phyloP scores from a whole-genome alignment of 1,284 basidiomycete species.

The Sparassis latifolia region DNA sequence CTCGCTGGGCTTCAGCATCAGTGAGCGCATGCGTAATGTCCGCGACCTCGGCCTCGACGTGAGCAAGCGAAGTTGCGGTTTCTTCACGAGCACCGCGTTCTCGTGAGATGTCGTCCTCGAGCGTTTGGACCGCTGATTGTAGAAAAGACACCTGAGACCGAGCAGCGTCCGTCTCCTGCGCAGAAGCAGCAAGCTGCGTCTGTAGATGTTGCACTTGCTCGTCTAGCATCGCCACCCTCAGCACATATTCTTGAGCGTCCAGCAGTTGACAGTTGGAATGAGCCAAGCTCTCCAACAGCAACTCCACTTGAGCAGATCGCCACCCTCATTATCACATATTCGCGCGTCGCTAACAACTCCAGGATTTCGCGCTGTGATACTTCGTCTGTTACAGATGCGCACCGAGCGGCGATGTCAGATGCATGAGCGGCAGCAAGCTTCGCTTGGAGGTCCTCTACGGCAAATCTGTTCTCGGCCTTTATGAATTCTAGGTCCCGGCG shows the following conservation, averaged over 20 bases:
- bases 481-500: constrained; percentile 63
- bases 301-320: constrained; percentile 7
- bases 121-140: constrained; percentile 23
- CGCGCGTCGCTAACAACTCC: background rate
- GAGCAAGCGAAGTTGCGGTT: constrained; percentile 30
- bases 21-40: constrained; percentile 39
- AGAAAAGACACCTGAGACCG: constrained; percentile 20
- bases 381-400: background rate
- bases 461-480: constrained; percentile 64
- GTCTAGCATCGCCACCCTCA: constrained; percentile 15
- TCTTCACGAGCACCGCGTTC: constrained; percentile 30
- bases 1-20: constrained; percentile 53
- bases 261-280: background rate
- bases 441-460: constrained; percentile 52
- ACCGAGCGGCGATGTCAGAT: constrained; percentile 6
- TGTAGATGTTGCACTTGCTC: background rate
- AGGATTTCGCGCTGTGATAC: too few relatives aligned
- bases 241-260: constrained; percentile 2
- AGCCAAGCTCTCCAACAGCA: constrained; percentile 1
- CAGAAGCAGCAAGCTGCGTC: constrained; percentile 1
- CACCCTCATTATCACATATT: too few relatives aligned
- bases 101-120: constrained; percentile 28
- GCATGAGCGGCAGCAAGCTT: constrained; percentile 28
- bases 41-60: constrained; percentile 32
- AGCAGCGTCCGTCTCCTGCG: constrained; percentile 22